phyloP scores from a whole-genome alignment of 805 yeast genomes.

The Pichia ethanolica region DNA sequence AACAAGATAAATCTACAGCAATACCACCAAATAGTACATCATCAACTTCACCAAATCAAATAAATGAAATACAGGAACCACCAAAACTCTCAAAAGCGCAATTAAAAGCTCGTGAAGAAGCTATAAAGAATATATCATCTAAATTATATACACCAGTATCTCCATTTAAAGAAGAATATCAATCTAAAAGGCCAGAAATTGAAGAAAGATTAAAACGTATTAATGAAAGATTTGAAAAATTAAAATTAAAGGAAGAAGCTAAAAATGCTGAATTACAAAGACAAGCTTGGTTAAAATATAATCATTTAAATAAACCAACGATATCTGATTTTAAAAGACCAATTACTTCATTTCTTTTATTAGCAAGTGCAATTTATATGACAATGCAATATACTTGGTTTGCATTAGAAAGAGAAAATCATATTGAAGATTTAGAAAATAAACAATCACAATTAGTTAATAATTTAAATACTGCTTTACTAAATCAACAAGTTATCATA shows the following conservation, averaged over 20 bases:
- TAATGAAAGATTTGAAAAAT: slow-evolving; percentile 17
- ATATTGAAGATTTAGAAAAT: slow-evolving; percentile 18
- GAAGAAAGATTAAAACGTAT: slow-evolving; percentile 22
- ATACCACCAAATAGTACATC: not conserved
- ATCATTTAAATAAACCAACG: slow-evolving; percentile 21
- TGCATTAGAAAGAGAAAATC: slow-evolving; percentile 25
- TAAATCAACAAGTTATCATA: slow-evolving; percentile 16
- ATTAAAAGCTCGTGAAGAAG: slow-evolving; percentile 11
- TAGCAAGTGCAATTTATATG: slow-evolving; percentile 28
- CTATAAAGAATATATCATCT: slow-evolving; percentile 14
- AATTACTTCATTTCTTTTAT: slow-evolving; percentile 24
- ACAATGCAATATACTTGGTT: slow-evolving; percentile 28
- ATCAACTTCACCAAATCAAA: not conserved
- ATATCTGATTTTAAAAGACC: slow-evolving; percentile 29
- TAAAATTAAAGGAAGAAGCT: slow-evolving; percentile 17
- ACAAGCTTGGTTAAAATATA: slow-evolving; percentile 13
- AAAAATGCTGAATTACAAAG: slow-evolving; percentile 11
- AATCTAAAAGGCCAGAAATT: slow-evolving; percentile 25
- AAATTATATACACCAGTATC: slow-evolving; percentile 22
- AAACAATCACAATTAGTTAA: slow-evolving; percentile 19
- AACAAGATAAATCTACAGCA: not conserved
- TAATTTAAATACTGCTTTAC: slow-evolving; percentile 22
- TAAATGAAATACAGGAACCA: not conserved
- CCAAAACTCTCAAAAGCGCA: not conserved
- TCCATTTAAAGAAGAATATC: slow-evolving; percentile 19